Base-by-base conservation (phyloP, 75 land plant species). In the Pseudotsuga menziesii region DNA sequence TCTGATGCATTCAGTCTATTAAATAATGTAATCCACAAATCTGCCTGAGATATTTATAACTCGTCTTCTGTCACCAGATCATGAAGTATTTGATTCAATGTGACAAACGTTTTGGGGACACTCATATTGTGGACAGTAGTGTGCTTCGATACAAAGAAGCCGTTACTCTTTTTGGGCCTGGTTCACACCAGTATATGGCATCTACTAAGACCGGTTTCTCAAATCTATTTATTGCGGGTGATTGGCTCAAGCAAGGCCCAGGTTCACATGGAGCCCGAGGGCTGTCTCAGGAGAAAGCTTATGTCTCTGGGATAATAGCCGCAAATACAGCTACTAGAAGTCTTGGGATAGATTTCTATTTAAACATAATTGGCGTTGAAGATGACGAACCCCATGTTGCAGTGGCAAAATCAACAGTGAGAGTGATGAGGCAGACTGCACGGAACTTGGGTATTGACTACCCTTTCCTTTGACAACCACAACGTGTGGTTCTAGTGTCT, bases 251-350 rank as follows among this genome's bases (percentile, higher is more conserved):
- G 27, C 85, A 83, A 63, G 85, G 85, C 7, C 85, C 85, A 9
- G 85, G 85, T 41, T 76, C 85, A 26, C 85, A 83, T 61, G 85
- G 85, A 39, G 85, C 85, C 25, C 16, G 83, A 48, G 85, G 85
- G 9, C 76, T 83, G 23, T 83, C 85, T 27, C 85, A 83, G 77
- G 85, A 83, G 58, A 83, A 83, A 60, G 82, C 85, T 26, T 83
- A 76, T 77, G 84, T 83, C n/a, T 81, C 85, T 70, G 85, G 85
- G 41, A 44, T 83, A 19, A 64, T 58, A 77, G 85, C 85, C 44
- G 83, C 85, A 17, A 81, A 83, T 76, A 75, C 83, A 39, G 85
- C 83, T 36, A 74, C 75, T 4, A 20, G 56, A 8, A 56, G 25
- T 41, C 44, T 75, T 57, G 83, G 76, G 16, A 44, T 83, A 48